Conservation (phyloP, 176 grass and related monocot species). For the Triticum dicoccoides region DNA sequence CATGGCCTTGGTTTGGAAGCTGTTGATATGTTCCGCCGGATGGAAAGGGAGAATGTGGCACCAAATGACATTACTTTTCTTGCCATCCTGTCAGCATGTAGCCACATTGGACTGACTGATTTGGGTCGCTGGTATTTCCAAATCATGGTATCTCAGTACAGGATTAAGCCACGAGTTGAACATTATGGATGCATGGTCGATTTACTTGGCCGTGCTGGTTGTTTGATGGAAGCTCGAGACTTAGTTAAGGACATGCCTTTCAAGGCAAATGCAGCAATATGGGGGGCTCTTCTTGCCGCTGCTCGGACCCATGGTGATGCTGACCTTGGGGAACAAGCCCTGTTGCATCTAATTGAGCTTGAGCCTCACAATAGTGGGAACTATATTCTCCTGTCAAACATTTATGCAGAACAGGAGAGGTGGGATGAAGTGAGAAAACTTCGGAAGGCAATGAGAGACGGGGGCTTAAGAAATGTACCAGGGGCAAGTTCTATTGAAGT, state of each 20-base stretch:
- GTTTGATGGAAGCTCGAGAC: conserved; percentile 49
- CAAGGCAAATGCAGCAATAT: conserved; percentile 74
- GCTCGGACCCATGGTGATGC: conserved; percentile 58
- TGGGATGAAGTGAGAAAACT: conserved; percentile 69
- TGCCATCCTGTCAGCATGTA: conserved; percentile 64
- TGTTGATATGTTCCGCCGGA: conserved; percentile 54
- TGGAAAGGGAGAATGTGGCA: conserved; percentile 61
- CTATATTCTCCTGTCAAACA: conserved; percentile 77
- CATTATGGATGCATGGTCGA: conserved; percentile 86
- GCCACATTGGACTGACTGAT: conserved; percentile 55
- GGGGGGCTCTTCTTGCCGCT: conserved; percentile 82
- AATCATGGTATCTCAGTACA: conserved; percentile 49
- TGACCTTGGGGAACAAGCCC: conserved; percentile 63
- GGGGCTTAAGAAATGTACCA: conserved; percentile 54
- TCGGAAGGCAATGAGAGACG: conserved; percentile 66
- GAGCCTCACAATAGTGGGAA: conserved; percentile 77
- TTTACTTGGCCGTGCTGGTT: conserved; percentile 66
- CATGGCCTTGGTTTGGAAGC: conserved; percentile 69
- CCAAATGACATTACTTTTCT: conserved; percentile 73
- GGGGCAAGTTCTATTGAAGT: conserved; percentile 85
- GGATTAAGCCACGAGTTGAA: conserved; percentile 59
- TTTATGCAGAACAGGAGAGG: conserved; percentile 59
- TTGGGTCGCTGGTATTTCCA: conserved; percentile 63
- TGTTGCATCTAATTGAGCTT: conserved; percentile 66
- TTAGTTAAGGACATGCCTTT: conserved; percentile 74